These are phyloP conservation scores for Eragrostis nindensis DNA, from an alignment of 176 grass and related monocot species.

Conservation along the genomic window DNA sequence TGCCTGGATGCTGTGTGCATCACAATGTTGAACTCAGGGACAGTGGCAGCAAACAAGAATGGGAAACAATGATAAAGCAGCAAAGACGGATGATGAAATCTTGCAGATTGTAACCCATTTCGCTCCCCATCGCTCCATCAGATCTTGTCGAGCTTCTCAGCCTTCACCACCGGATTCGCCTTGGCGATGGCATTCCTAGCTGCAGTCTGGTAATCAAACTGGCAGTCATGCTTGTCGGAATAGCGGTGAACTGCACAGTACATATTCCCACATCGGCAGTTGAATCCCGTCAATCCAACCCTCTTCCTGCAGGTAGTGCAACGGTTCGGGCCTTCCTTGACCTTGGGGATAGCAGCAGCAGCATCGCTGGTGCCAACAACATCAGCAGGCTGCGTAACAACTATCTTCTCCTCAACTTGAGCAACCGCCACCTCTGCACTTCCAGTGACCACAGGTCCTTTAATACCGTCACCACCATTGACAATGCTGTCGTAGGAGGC, in stretches of 20 bases:
- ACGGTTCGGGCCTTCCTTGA: conserved; percentile 82
- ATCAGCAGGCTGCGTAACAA: conserved; percentile 48
- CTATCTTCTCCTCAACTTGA: conserved; percentile 47
- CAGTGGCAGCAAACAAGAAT: conserved; percentile 56
- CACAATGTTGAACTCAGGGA: conserved; percentile 25
- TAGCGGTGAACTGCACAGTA: conserved; percentile 87
- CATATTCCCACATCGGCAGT: conserved; percentile 79
- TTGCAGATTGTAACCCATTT: conserved; percentile 31
- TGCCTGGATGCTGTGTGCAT: conserved; percentile 59
- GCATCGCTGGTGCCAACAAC: conserved; percentile 37
- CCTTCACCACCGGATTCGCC: conserved; percentile 96
- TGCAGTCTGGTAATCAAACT: conserved; percentile 88
- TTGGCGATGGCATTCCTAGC: conserved; percentile 88
- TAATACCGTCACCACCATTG: conserved; percentile 63
- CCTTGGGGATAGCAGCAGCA: conserved; percentile 46
- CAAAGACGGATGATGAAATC: conserved; percentile 38
- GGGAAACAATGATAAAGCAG: conserved; percentile 42
- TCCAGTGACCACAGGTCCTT: conserved; percentile 44
- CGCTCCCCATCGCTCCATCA: conserved; percentile 41
- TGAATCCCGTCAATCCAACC: conserved; percentile 88
- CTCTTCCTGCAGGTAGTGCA: conserved; percentile 82
- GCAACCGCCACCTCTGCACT: conserved; percentile 38
- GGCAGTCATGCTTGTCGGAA: conserved; percentile 93
- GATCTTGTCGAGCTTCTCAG: conserved; percentile 99
- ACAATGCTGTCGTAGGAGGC: conserved; percentile 87